Percentiles rank a stretch among this genome's conserved stretches.
Evolutionary conservation across 805 yeast genomes (phyloP).

Genomic region (Candida loeiensis): DNA sequence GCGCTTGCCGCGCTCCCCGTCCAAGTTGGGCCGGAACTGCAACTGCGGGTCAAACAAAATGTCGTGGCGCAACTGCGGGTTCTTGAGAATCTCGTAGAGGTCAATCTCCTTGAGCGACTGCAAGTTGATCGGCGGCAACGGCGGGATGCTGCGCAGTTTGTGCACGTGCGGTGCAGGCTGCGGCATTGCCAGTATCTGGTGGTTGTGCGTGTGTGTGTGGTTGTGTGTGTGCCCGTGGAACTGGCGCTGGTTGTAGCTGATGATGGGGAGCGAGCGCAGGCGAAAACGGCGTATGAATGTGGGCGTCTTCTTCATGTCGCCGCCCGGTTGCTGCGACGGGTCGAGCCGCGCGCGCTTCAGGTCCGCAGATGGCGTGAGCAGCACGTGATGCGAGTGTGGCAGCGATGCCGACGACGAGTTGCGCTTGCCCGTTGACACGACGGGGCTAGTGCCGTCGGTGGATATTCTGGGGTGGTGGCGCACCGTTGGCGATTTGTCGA

Average conservation of each 20-base stretch:
- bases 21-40: constrained; percentile 87
- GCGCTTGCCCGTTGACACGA: constrained; percentile 4
- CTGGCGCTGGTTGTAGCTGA: constrained; percentile 27
- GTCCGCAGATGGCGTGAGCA: constrained; percentile 10
- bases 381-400: constrained; percentile 9
- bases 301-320: constrained; percentile 22
- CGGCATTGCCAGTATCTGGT: constrained; percentile 2
- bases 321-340: constrained; percentile 4
- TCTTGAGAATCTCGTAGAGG: constrained; percentile 79
- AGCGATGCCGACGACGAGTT: constrained; percentile 17
- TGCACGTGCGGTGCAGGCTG: background rate
- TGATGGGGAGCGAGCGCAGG: constrained; percentile 41
- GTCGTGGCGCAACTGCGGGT: constrained; percentile 91
- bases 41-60: constrained; percentile 87
- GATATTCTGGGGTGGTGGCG: constrained; percentile 6
- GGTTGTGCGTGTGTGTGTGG: constrained; percentile 11
- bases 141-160: constrained; percentile 28
- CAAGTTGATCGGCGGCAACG: constrained; percentile 78
- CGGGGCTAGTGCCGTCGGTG: constrained; percentile 1
- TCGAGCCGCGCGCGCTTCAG: constrained; percentile 22
- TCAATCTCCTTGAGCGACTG: constrained; percentile 84
- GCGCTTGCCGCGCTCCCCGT: constrained; percentile 83
- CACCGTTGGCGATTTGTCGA: constrained; percentile 20
- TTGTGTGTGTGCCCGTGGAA: constrained; percentile 15
- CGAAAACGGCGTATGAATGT: constrained; percentile 35